These are phyloP conservation scores for Ballota nigra DNA, from an alignment of 257 asterid species.

Conservation along the genomic window DNA sequence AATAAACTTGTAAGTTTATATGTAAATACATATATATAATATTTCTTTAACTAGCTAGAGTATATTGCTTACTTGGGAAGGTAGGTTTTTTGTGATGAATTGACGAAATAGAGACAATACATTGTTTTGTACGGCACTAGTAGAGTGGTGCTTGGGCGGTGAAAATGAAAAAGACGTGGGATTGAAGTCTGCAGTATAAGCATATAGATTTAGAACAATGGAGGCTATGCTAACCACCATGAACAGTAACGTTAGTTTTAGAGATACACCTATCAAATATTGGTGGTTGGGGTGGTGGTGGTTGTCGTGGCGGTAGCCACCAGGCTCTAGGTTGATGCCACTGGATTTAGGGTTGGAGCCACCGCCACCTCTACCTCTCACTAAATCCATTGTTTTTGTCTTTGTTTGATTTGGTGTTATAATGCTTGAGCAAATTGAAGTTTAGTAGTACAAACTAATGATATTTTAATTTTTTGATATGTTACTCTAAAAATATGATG, in stretches of 20 bases:
- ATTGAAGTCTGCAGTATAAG: constrained; percentile 8
- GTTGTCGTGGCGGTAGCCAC: not conserved
- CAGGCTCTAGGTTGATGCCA: not conserved
- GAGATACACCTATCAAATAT: not conserved
- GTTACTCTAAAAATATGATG: not conserved
- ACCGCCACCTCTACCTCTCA: constrained; percentile 7
- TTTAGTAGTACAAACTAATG: not conserved
- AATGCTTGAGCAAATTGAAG: not conserved
- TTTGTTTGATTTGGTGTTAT: not conserved
- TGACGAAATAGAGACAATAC: not conserved
- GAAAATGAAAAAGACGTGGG: not conserved
- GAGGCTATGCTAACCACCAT: constrained; percentile 19
- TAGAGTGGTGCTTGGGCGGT: not conserved
- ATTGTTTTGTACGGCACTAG: not conserved
- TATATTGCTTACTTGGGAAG: not conserved
- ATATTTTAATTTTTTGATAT: not conserved
- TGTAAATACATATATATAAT: no score
- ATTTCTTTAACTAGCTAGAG: not conserved
- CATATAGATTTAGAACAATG: constrained; percentile 20
- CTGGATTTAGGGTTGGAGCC: not conserved
- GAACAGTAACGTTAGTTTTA: constrained; percentile 16
- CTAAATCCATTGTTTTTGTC: not conserved
- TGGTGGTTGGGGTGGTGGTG: not conserved
- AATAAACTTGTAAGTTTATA: no score
- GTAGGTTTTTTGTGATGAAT: not conserved